These are phyloP conservation scores for Amylocystis lapponica DNA, from an alignment of 768 basidiomycete species.

Conservation along the genomic window DNA sequence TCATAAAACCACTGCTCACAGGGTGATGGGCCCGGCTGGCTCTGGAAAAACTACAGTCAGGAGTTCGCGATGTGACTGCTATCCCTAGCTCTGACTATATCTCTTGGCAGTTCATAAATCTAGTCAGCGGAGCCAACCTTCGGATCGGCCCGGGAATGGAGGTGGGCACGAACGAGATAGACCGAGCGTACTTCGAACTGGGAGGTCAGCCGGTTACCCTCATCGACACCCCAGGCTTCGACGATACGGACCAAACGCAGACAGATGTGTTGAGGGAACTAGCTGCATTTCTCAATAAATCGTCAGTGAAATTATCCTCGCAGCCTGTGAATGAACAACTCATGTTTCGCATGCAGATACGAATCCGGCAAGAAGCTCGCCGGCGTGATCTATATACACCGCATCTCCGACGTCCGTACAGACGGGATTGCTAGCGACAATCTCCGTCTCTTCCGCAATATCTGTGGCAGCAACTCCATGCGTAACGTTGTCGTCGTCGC, in stretches of 20 bases:
- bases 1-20: neutral
- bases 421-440: constrained; percentile 26
- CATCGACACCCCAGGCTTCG: constrained; percentile 59
- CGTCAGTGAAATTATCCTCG: too few species aligned
- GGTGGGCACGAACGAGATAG: constrained; percentile 39
- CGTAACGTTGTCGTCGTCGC: constrained; percentile 30
- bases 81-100: neutral
- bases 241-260: too few species aligned
- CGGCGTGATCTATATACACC: constrained; percentile 32
- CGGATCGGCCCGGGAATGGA: constrained; percentile 41
- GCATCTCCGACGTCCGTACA: constrained; percentile 31
- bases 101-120: constrained; percentile 44
- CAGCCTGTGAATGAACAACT: too few species aligned
- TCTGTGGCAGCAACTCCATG: constrained; percentile 29
- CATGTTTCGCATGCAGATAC: constrained; percentile 3
- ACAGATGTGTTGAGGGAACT: too few species aligned
- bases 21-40: neutral
- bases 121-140: constrained; percentile 41
- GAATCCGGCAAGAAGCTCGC: constrained; percentile 11
- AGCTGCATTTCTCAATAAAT: too few species aligned
- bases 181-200: constrained; percentile 39
- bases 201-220: constrained; percentile 38
- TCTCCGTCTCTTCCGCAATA: constrained; percentile 27
- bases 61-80: neutral
- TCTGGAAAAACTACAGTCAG: neutral